phyloP scores from a whole-genome alignment of 2,329 filamentous ascomycete genomes.

The Penicillium sp. region DNA sequence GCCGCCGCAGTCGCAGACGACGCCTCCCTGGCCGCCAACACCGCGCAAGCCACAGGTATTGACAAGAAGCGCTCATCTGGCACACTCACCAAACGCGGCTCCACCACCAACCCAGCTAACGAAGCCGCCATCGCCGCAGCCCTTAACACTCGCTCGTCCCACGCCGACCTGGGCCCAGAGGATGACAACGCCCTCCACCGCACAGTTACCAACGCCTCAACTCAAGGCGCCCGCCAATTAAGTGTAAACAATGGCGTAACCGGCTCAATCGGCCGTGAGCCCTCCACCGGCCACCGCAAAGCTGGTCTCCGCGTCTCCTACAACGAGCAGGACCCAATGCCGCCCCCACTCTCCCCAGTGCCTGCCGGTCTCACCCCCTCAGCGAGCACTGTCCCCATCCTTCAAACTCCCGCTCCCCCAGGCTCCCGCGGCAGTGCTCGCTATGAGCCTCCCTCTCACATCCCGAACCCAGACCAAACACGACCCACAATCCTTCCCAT shows the following conservation, averaged over 20 bases:
- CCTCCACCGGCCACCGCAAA: conserved; percentile 43
- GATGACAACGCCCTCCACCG: conserved; percentile 30
- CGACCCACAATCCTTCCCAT: conserved; percentile 8
- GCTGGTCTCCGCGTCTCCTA: conserved; percentile 22
- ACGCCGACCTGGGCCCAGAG: conserved; percentile 24
- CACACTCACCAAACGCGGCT: conserved; percentile 33
- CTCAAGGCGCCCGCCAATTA: conserved; percentile 21
- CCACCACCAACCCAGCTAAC: conserved; percentile 21
- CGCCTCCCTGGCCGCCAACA: conserved; percentile 4
- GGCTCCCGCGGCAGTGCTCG: conserved; percentile 19
- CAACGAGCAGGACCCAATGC: conserved; percentile 11
- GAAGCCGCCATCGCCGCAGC: conserved; percentile 37
- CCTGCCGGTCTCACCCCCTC: conserved; percentile 20
- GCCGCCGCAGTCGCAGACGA: conserved; percentile 14
- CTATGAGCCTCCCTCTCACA: conserved; percentile 19
- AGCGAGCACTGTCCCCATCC: conserved; percentile 27
- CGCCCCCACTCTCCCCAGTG: conserved; percentile 18
- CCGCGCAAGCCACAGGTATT: conserved; percentile 31
- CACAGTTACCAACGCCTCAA: conserved; percentile 25
- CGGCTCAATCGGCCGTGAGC: conserved; percentile 32
- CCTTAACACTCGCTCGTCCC: conserved; percentile 35
- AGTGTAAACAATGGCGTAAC: neutral
- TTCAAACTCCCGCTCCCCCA: conserved; percentile 27
- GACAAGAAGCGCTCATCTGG: conserved; percentile 28
- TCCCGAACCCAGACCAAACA: conserved; percentile 3